Conservation (phyloP, 1,284 basidiomycete genomes). For the Ceratobasidium sp. region DNA sequence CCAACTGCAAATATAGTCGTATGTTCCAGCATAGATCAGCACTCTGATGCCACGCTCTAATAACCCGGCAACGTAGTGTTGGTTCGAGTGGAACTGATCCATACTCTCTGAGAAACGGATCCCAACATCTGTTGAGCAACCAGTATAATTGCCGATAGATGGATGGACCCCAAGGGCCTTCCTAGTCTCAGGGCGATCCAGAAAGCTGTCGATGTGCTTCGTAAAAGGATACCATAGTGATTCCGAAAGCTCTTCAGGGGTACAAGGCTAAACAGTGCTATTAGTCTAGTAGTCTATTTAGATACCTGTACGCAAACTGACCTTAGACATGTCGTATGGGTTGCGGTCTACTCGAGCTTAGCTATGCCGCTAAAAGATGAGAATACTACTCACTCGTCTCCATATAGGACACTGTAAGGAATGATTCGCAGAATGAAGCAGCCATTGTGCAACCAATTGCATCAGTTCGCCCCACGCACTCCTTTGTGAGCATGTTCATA, state of each 20-base stretch:
- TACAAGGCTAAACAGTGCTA: slow-evolving; percentile 2
- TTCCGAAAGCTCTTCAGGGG: background rate
- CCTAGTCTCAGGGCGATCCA: slow-evolving; percentile 61
- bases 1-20: too few relatives aligned
- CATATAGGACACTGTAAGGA: background rate
- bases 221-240: slow-evolving; percentile 60
- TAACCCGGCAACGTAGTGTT: too few relatives aligned
- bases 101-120: too few relatives aligned
- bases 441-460: slow-evolving; percentile 35
- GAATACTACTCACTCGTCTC: background rate
- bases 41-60: too few relatives aligned
- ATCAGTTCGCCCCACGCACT: slow-evolving; percentile 40
- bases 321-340: slow-evolving; percentile 37
- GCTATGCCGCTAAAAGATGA: background rate
- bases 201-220: slow-evolving; percentile 58
- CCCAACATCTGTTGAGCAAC: too few relatives aligned
- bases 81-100: too few relatives aligned
- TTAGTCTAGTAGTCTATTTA: background rate
- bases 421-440: slow-evolving; percentile 20
- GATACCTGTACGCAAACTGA: background rate
- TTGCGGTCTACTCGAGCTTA: slow-evolving; percentile 13
- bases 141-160: too few relatives aligned
- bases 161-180: too few relatives aligned
- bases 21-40: too few relatives aligned
- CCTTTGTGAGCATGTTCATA: slow-evolving; percentile 34